phyloP scores from a whole-genome alignment of 2,329 filamentous ascomycete species.

The Aciculosporium take region DNA sequence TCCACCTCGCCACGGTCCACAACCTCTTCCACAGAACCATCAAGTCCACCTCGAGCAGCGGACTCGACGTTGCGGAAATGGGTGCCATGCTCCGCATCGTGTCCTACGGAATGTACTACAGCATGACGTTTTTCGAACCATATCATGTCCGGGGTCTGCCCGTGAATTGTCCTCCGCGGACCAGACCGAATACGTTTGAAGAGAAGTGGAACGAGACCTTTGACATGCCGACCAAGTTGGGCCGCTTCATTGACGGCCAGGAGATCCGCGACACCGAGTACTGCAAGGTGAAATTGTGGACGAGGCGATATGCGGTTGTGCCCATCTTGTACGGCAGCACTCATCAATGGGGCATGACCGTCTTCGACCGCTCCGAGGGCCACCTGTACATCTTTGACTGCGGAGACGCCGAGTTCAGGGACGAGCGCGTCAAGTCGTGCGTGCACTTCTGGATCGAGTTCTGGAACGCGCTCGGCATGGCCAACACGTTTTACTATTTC shows the following conservation, averaged over 20 bases:
- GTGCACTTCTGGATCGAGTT: conserved; percentile 11
- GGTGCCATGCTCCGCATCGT: conserved; percentile 6
- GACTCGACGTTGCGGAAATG: conserved; percentile 4
- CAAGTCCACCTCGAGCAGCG: neutral
- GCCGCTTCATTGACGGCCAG: conserved; percentile 2
- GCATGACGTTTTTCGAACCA: conserved; percentile 6
- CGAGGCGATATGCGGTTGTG: conserved; percentile 8
- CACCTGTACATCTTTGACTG: conserved; percentile 12
- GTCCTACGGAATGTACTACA: conserved; percentile 11
- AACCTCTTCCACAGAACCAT: conserved; percentile 7
- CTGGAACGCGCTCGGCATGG: conserved; percentile 8
- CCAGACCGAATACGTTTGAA: neutral
- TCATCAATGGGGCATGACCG: conserved; percentile 11
- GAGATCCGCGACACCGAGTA: neutral
- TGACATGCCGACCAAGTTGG: conserved; percentile 2
- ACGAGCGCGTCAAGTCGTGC: conserved; percentile 7
- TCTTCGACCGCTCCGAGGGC: conserved; percentile 10
- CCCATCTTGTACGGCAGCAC: conserved; percentile 6
- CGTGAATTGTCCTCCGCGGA: neutral
- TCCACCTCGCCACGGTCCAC: conserved; percentile 8
- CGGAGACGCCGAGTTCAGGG: neutral
- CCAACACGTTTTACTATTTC: conserved; percentile 10
- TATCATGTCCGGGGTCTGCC: conserved; percentile 4
- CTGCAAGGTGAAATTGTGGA: conserved; percentile 3
- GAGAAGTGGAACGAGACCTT: conserved; percentile 3